Conservation (phyloP, 768 basidiomycete species). For the Cytidiella melzeri region DNA sequence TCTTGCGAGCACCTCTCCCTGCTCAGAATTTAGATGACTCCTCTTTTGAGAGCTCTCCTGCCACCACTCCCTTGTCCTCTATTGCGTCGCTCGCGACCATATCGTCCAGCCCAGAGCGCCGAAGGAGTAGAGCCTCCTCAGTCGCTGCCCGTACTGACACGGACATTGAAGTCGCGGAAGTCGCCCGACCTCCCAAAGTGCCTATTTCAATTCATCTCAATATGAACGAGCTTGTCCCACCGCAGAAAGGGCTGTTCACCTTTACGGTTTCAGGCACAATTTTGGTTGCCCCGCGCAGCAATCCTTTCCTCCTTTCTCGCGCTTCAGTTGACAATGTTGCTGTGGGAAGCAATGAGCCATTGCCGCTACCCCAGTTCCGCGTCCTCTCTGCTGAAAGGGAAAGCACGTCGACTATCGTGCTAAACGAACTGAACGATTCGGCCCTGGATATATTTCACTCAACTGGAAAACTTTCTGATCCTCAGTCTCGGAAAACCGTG, state of each 20-base stretch:
- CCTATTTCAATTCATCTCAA: conserved; percentile 74
- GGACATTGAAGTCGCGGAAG: conserved; percentile 15
- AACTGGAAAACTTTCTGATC: conserved; percentile 49
- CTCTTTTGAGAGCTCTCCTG: conserved; percentile 65
- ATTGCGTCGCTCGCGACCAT: conserved; percentile 36
- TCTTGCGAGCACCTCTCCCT: conserved; percentile 73
- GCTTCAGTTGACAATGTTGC: conserved; percentile 18
- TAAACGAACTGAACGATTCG: conserved; percentile 48
- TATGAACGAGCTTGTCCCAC: conserved; percentile 68
- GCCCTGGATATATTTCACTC: conserved; percentile 60
- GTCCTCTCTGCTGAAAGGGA: conserved; percentile 65
- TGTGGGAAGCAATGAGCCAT: conserved; percentile 37
- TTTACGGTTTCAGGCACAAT: conserved; percentile 65
- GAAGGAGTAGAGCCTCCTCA: conserved; percentile 35
- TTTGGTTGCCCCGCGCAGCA: conserved; percentile 46
- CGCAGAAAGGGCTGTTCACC: conserved; percentile 56
- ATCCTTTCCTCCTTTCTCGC: conserved; percentile 8
- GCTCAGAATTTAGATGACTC: conserved; percentile 58
- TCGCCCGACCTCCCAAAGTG: conserved; percentile 39
- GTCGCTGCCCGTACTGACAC: conserved; percentile 20
- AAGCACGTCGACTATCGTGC: conserved; percentile 47
- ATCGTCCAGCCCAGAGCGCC: conserved; percentile 27
- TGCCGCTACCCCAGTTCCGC: conserved; percentile 62
- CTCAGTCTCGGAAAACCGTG: conserved; percentile 58
- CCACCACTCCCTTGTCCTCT: conserved; percentile 40